Evolutionary conservation across 345 rosid genomes (phyloP).

Genomic region (Salix dunnii): DNA sequence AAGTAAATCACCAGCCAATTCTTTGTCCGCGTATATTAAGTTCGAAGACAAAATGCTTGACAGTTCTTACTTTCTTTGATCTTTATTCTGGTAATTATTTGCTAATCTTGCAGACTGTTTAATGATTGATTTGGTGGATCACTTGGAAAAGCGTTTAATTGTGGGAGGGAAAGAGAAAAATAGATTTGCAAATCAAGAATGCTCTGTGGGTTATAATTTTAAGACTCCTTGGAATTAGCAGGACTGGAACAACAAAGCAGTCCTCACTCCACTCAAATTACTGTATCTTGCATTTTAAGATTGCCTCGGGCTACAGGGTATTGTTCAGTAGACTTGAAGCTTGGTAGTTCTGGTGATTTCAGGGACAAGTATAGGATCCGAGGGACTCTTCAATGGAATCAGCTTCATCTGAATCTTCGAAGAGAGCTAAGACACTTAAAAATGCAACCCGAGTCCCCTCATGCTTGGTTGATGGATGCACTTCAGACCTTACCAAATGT

Average conservation of each 20-base stretch:
- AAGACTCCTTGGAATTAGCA: conserved; percentile 16
- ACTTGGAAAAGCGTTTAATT: conserved; percentile 8
- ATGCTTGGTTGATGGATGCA: conserved; percentile 78
- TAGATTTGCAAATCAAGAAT: conserved; percentile 13
- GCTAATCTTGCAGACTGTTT: not conserved
- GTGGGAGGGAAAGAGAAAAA: conserved; percentile 10
- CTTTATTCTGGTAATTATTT: conserved; percentile 1
- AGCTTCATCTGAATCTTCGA: conserved; percentile 42
- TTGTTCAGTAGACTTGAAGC: conserved; percentile 29
- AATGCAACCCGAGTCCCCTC: conserved; percentile 43
- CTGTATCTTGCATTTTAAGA: conserved; percentile 14
- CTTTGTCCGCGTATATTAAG: not conserved
- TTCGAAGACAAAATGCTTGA: not conserved
- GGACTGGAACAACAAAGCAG: conserved; percentile 15
- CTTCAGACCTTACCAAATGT: conserved; percentile 59
- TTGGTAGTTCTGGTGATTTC: conserved; percentile 25
- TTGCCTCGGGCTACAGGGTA: conserved; percentile 8
- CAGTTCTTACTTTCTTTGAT: not conserved
- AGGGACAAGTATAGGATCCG: conserved; percentile 10
- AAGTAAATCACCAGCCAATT: not conserved
- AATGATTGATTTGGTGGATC: conserved; percentile 1
- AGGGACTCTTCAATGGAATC: conserved; percentile 46
- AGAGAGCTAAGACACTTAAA: conserved; percentile 44
- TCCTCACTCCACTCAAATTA: conserved; percentile 12
- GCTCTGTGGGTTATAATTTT: conserved; percentile 25